These are phyloP conservation scores for Hyphopichia homilentoma DNA, from an alignment of 805 yeast genomes.

Conservation along the genomic window DNA sequence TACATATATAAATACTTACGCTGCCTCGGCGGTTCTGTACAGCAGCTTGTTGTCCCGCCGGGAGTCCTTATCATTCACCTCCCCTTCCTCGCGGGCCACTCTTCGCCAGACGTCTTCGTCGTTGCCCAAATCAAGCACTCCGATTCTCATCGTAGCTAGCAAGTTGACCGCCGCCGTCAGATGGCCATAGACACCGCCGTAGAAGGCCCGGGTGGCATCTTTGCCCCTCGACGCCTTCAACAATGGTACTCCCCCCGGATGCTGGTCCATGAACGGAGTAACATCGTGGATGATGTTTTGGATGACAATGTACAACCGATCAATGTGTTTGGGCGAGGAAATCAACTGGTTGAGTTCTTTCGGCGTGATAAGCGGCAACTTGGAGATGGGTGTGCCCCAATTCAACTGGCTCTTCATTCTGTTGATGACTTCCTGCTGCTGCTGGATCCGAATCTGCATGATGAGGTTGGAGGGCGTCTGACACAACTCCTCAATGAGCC, in stretches of 20 bases:
- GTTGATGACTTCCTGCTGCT: slow-evolving; percentile 78
- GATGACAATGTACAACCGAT: slow-evolving; percentile 68
- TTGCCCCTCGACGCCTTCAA: slow-evolving; percentile 81
- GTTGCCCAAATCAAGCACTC: slow-evolving; percentile 75
- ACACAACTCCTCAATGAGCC: slow-evolving; percentile 58
- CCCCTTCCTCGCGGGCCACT: slow-evolving; percentile 61
- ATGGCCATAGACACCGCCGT: slow-evolving; percentile 92
- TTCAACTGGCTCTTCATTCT: slow-evolving; percentile 70
- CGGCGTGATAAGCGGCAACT: slow-evolving; percentile 63
- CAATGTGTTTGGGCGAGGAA: slow-evolving; percentile 33
- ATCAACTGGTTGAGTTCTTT: slow-evolving; percentile 42
- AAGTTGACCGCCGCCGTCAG: slow-evolving; percentile 91
- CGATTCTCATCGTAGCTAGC: slow-evolving; percentile 90
- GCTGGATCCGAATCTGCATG: slow-evolving; percentile 51
- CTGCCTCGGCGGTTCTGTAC: slow-evolving; percentile 35
- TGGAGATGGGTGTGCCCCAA: slow-evolving; percentile 94
- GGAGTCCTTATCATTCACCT: slow-evolving; percentile 24
- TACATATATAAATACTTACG: slow-evolving; percentile 12
- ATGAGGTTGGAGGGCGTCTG: slow-evolving; percentile 67
- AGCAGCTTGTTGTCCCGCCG: slow-evolving; percentile 12
- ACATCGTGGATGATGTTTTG: slow-evolving; percentile 93
- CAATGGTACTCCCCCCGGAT: slow-evolving; percentile 88
- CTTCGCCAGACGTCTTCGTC: slow-evolving; percentile 83
- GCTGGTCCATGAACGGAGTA: slow-evolving; percentile 84
- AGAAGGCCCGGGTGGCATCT: slow-evolving; percentile 91